A percentile compares a stretch with the other conserved stretches of the same genome.
phyloP scores from a whole-genome alignment of 208 protist genomes.

The Crithidia bombi region DNA sequence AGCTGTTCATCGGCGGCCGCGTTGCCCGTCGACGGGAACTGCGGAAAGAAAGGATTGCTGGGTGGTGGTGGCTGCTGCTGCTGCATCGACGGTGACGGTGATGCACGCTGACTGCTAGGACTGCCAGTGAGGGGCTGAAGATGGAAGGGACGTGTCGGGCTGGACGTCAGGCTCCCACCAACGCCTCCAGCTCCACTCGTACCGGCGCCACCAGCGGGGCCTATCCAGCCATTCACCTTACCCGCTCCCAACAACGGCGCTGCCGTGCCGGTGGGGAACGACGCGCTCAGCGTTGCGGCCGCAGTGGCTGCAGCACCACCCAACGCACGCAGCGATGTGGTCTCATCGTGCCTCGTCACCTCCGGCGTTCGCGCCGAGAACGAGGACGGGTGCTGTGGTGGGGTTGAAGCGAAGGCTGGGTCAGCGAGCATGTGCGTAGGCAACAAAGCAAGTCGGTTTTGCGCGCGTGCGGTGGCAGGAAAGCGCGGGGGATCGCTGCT shows the following conservation, averaged over 20 bases:
- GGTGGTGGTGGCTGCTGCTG: constrained; percentile 1
- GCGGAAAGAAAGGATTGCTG: constrained; percentile 65
- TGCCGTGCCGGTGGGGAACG: background rate
- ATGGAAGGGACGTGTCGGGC: constrained; percentile 28
- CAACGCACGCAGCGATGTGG: background rate
- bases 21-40: constrained; percentile 78
- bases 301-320: no score
- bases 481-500: background rate
- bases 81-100: background rate
- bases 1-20: constrained; percentile 76
- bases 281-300: background rate
- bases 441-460: background rate
- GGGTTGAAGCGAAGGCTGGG: background rate
- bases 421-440: background rate
- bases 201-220: background rate
- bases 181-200: background rate
- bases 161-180: background rate
- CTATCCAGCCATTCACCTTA: constrained; percentile 10
- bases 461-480: constrained; percentile 7
- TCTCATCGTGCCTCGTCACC: background rate
- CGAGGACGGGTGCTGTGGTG: background rate
- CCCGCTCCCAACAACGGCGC: background rate
- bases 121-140: constrained; percentile 16
- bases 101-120: background rate
- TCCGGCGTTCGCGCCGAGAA: background rate